Evolutionary conservation across 2,329 filamentous ascomycete genomes (phyloP).

Genomic region (Colletotrichum sojae): DNA sequence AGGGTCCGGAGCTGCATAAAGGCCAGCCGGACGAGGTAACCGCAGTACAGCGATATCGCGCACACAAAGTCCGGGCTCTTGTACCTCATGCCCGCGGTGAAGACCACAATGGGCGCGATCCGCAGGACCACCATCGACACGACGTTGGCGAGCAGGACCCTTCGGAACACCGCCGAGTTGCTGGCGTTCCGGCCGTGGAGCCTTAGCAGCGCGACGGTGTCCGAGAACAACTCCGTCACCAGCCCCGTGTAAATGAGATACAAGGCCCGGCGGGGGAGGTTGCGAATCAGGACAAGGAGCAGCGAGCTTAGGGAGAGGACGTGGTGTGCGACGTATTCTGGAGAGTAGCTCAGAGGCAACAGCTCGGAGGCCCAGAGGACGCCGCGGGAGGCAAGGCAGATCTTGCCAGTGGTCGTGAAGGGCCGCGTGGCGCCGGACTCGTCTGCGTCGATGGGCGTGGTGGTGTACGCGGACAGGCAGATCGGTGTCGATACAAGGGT

Average conservation of each 20-base stretch:
- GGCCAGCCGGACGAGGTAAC: conserved; percentile 6
- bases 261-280: conserved; percentile 7
- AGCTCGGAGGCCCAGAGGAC: conserved; percentile 41
- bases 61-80: neutral
- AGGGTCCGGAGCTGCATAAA: conserved; percentile 22
- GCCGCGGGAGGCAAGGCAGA: conserved; percentile 34
- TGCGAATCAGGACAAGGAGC: neutral
- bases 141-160: conserved; percentile 5
- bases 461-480: conserved; percentile 29
- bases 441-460: conserved; percentile 4
- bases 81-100: neutral
- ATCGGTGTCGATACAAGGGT: conserved; percentile 27
- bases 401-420: conserved; percentile 17
- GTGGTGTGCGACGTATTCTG: conserved; percentile 39
- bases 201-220: conserved; percentile 25
- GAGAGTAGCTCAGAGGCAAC: conserved; percentile 32
- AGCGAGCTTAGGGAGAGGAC: conserved; percentile 34
- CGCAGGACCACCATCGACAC: neutral
- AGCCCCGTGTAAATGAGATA: conserved; percentile 39
- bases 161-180: neutral
- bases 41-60: neutral
- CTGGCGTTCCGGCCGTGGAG: conserved; percentile 9
- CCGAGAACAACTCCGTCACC: conserved; percentile 35
- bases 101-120: conserved; percentile 6
- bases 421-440: neutral